These are phyloP conservation scores for Psilocybe azurescens DNA, from an alignment of 768 basidiomycete species.

Conservation along the genomic window DNA sequence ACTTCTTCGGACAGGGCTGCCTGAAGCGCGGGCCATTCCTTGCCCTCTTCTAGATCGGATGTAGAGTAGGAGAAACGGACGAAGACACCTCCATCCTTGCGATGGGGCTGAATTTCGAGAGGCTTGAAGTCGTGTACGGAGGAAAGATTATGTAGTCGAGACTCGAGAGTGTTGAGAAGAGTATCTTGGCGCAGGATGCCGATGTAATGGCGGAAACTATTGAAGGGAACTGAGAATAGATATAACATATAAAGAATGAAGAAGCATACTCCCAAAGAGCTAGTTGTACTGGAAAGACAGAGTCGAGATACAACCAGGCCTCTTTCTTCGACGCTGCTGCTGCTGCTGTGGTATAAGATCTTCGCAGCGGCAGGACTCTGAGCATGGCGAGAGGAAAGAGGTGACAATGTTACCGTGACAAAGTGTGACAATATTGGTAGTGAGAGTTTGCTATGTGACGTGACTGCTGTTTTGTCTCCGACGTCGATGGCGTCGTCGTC, in stretches of 20 bases:
- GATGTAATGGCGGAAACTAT: conserved; percentile 67
- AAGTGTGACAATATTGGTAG: conserved; percentile 14
- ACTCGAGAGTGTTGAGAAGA: conserved; percentile 53
- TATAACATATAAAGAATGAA: conserved; percentile 9
- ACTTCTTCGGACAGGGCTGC: conserved; percentile 48
- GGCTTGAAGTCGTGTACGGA: conserved; percentile 60
- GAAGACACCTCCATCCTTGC: conserved; percentile 89
- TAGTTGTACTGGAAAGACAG: conserved; percentile 77
- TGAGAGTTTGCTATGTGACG: conserved; percentile 3
- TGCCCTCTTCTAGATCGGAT: conserved; percentile 16
- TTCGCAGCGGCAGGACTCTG: conserved; percentile 11
- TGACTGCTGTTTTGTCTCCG: conserved; percentile 28
- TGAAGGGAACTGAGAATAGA: conserved; percentile 4
- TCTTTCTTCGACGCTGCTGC: conserved; percentile 32
- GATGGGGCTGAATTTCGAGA: conserved; percentile 64
- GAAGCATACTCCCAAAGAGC: conserved; percentile 73
- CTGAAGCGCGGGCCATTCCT: conserved; percentile 53
- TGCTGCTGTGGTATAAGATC: conserved; percentile 18
- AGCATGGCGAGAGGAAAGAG: conserved; percentile 18
- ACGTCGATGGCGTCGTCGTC: conserved; percentile 42
- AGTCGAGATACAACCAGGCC: conserved; percentile 76
- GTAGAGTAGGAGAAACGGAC: conserved; percentile 68
- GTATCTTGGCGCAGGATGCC: conserved; percentile 63
- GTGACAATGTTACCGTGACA: conserved; percentile 25
- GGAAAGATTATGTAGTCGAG: conserved; percentile 56